phyloP scores from a whole-genome alignment of 2,329 filamentous ascomycete genomes.

The Scytalidium lignicola region DNA sequence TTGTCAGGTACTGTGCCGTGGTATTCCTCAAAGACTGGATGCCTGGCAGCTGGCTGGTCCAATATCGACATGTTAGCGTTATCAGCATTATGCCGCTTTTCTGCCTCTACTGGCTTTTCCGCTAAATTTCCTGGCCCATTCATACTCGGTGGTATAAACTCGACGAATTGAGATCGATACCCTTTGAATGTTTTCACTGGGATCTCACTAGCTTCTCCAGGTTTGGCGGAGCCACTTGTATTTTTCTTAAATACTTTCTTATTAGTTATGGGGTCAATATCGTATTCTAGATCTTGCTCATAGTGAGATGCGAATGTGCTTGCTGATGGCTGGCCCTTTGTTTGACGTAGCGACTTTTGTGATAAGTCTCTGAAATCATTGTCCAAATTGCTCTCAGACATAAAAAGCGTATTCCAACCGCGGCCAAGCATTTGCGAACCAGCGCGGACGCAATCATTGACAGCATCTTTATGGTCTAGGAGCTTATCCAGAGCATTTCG shows the following conservation, averaged over 20 bases:
- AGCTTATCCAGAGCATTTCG: conserved; percentile 40
- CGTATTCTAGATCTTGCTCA: conserved; percentile 25
- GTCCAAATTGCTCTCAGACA: conserved; percentile 26
- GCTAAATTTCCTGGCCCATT: conserved; percentile 12
- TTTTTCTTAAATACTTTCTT: conserved; percentile 35
- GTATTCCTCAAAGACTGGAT: conserved; percentile 3
- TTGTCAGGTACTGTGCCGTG: background rate
- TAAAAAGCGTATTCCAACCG: conserved; percentile 26
- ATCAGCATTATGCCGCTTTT: conserved; percentile 1
- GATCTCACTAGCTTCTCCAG: conserved; percentile 9
- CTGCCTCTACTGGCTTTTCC: background rate
- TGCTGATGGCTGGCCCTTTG: background rate
- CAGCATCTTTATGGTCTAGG: conserved; percentile 21
- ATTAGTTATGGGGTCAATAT: conserved; percentile 57
- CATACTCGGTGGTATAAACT: conserved; percentile 22
- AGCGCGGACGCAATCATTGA: background rate
- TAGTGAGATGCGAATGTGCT: background rate
- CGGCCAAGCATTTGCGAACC: background rate
- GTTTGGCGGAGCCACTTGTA: background rate
- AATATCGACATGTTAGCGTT: conserved; percentile 1
- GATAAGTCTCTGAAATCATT: background rate
- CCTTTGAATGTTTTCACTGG: conserved; percentile 28
- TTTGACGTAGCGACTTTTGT: background rate
- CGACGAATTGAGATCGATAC: conserved; percentile 31
- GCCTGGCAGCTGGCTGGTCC: background rate